Evolutionary conservation across 805 yeast genomes (phyloP).

Genomic region (Monosporozyma unispora): DNA sequence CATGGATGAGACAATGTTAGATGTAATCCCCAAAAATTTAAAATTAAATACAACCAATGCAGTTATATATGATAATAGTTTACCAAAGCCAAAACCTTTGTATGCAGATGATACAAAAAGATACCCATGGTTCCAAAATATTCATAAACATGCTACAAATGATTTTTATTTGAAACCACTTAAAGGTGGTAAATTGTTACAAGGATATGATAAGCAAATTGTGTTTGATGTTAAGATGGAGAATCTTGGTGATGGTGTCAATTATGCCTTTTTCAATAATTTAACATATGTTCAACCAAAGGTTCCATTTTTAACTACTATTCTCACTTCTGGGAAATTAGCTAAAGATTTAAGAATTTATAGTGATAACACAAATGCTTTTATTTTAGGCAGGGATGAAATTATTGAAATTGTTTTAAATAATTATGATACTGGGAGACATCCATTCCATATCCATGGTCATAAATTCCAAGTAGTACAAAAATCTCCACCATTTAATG

Average conservation of each 20-base stretch:
- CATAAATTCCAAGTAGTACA: constrained; percentile 57
- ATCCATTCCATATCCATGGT: constrained; percentile 74
- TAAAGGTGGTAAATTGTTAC: constrained; percentile 40
- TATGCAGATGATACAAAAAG: neutral
- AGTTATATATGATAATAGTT: constrained; percentile 39
- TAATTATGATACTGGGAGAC: constrained; percentile 72
- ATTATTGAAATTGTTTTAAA: constrained; percentile 69
- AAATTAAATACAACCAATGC: constrained; percentile 46
- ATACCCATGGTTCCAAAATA: constrained; percentile 6
- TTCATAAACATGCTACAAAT: constrained; percentile 17
- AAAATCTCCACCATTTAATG: constrained; percentile 41
- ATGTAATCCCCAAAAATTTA: constrained; percentile 52
- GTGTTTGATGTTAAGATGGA: constrained; percentile 55
- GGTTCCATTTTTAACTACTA: constrained; percentile 62
- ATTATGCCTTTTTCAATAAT: constrained; percentile 69
- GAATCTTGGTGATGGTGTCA: constrained; percentile 63
- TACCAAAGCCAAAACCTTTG: constrained; percentile 21
- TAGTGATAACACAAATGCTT: constrained; percentile 61
- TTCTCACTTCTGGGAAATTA: constrained; percentile 47
- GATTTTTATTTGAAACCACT: constrained; percentile 31
- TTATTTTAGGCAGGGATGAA: constrained; percentile 50
- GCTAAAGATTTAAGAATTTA: constrained; percentile 56
- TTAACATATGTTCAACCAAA: constrained; percentile 56
- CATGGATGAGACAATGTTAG: constrained; percentile 61
- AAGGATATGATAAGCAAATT: constrained; percentile 54